Conservation (phyloP, 1,139 yeast species). For the Kurtzmaniella quercitrusa region DNA sequence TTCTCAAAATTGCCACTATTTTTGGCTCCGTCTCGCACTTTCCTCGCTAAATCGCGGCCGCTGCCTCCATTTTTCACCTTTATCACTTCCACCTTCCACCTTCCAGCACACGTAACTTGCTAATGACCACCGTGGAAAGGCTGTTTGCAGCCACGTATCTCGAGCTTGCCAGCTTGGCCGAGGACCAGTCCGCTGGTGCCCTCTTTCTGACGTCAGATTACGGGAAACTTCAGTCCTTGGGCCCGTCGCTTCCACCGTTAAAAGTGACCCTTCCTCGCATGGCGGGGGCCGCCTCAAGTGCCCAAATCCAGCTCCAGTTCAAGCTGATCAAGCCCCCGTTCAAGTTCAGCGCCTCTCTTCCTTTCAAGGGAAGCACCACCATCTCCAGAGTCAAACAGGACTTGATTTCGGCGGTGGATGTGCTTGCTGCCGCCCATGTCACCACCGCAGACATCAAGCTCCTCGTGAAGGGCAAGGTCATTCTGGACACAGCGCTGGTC, state of each 20-base stretch:
- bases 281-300: constrained; percentile 4
- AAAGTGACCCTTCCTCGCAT: constrained; percentile 24
- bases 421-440: constrained; percentile 20
- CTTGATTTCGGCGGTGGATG: constrained; percentile 24
- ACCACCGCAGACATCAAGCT: constrained; percentile 31
- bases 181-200: constrained; percentile 18
- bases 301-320: constrained; percentile 19
- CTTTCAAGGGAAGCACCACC: constrained; percentile 22
- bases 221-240: constrained; percentile 29
- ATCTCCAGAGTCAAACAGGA: constrained; percentile 31
- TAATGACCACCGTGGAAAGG: constrained; percentile 11
- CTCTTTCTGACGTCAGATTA: constrained; percentile 34
- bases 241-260: constrained; percentile 38
- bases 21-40: too few species aligned
- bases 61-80: too few species aligned
- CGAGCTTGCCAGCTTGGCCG: constrained; percentile 28
- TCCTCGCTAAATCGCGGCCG: too few species aligned
- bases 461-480: constrained; percentile 41
- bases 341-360: constrained; percentile 29
- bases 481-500: constrained; percentile 33
- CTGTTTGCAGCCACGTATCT: constrained; percentile 32
- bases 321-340: constrained; percentile 45
- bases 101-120: too few species aligned
- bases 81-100: too few species aligned
- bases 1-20: too few species aligned